These are phyloP conservation scores for Lavandula angustifolia DNA, from an alignment of 257 asterid genomes.

Conservation along the genomic window DNA sequence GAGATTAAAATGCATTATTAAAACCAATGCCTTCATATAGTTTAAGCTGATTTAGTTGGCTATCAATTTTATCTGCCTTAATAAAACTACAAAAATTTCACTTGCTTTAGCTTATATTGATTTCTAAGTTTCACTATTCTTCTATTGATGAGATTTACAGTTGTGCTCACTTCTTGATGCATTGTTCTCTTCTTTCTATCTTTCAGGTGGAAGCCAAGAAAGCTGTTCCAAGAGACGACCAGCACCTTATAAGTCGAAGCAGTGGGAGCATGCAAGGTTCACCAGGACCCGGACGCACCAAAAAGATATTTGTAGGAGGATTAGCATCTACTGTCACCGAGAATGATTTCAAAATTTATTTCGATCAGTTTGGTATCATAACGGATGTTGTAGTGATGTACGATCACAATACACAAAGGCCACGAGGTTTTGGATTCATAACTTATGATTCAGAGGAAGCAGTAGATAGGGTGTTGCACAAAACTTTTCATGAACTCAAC, in stretches of 20 bases:
- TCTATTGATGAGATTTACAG: not conserved
- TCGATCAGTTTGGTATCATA: constrained; percentile 73
- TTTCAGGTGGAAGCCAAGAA: constrained; percentile 87
- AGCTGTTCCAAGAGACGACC: constrained; percentile 86
- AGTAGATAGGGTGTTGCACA: constrained; percentile 69
- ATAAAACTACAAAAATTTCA: not conserved
- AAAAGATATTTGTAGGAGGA: constrained; percentile 92
- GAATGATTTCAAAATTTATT: constrained; percentile 70
- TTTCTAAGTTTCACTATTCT: not conserved
- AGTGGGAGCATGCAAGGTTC: constrained; percentile 69
- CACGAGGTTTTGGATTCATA: constrained; percentile 81
- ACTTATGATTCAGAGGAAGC: constrained; percentile 82
- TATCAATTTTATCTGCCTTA: not conserved
- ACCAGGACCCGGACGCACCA: constrained; percentile 76
- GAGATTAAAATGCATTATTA: constrained; percentile 6
- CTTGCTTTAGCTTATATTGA: not conserved
- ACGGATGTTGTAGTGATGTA: constrained; percentile 82
- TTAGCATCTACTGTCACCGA: constrained; percentile 79
- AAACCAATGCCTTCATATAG: not conserved
- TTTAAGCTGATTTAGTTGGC: constrained; percentile 8
- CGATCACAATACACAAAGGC: constrained; percentile 85
- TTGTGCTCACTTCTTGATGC: constrained; percentile 18
- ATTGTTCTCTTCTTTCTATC: constrained; percentile 28
- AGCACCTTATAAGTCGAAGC: constrained; percentile 54
- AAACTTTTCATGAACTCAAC: constrained; percentile 74